Base-by-base conservation (phyloP, 352 stramenopile genomes). In the Pythium rhizo-oryzae region DNA sequence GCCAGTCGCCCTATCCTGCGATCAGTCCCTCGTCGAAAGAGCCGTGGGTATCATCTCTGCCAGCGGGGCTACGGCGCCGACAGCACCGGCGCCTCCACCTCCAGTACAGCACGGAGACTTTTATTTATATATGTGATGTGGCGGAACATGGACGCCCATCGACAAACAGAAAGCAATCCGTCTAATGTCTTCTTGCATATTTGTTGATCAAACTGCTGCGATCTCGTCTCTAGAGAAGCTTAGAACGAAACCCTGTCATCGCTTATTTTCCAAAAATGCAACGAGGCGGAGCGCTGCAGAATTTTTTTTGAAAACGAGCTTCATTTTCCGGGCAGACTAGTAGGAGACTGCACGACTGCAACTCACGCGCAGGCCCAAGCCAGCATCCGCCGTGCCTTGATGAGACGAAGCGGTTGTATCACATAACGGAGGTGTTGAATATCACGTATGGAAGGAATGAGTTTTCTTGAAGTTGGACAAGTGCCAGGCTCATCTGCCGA, bases 231-330 rank as follows among this genome's bases (percentile, higher is more conserved):
- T 3, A 58, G 19, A 58, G 6, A 46, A 46, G 39, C 39, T 46
- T 46, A 46, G 39, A 58, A 59, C 16, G 16, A 51, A 16, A 49
- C 54, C 23, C 35, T 49, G 33, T 49, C 35, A 61, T 47, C 51
- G 16, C 25, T 59, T 44, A 23, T 25, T 44, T 53, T n/a, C 56
- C 56, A 28, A 62, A 62, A 62, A 53, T 51, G 13, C 44, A 62
- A 51, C 54, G 35, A 61, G 56, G 56, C 56, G 56, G 24, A 62
- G 56, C 56, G 41, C 56, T 62, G 56, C 41, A 23, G 12, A 62
- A 62, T 41, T 62, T 9, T 37, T 62, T 62, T 23, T 37, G 19
- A 23, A 62, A 62, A 62, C 44, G 37, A 30, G 35, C 37, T 35
- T 62, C 44, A 62, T 62, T 51, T 51, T 51, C 44, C 44, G 44